Evolutionary conservation across 257 asterid species (phyloP).

Genomic region (Sherardia arvensis): DNA sequence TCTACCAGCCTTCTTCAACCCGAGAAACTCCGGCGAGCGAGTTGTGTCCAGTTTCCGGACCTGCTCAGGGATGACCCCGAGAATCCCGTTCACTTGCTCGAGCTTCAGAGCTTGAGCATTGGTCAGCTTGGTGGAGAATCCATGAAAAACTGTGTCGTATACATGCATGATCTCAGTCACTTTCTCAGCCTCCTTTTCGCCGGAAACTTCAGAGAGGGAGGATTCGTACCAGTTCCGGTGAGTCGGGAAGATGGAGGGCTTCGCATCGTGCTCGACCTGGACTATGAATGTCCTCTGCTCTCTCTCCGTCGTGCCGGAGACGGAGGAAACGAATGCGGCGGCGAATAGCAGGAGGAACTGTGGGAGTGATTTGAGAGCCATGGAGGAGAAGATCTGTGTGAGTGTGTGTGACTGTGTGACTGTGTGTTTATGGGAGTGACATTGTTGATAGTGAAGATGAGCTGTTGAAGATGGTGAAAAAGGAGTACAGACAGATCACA

Average conservation of each 20-base stretch:
- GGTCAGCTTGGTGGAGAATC: constrained; percentile 65
- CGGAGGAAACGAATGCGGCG: background rate
- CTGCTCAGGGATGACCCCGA: constrained; percentile 64
- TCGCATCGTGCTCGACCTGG: constrained; percentile 45
- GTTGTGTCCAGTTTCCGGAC: constrained; percentile 71
- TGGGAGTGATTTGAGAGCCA: background rate
- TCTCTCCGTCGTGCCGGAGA: constrained; percentile 5
- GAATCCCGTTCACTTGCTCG: constrained; percentile 22
- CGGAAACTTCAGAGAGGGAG: constrained; percentile 31
- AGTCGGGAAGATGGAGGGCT: constrained; percentile 60
- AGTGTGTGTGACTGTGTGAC: background rate
- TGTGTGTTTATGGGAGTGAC: background rate
- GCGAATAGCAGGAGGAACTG: background rate
- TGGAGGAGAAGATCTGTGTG: background rate
- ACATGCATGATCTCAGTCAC: constrained; percentile 11
- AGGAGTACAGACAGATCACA: background rate
- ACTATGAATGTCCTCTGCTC: constrained; percentile 38
- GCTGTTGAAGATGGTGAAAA: background rate
- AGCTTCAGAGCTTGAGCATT: constrained; percentile 34
- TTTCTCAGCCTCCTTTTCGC: background rate
- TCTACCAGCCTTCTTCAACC: constrained; percentile 42
- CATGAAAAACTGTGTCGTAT: constrained; percentile 60
- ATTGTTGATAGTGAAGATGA: background rate
- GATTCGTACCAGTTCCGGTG: constrained; percentile 65
- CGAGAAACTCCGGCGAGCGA: constrained; percentile 82